Base-by-base conservation (phyloP, 164 flowering plant species). In the Magnolia changhungtana region DNA sequence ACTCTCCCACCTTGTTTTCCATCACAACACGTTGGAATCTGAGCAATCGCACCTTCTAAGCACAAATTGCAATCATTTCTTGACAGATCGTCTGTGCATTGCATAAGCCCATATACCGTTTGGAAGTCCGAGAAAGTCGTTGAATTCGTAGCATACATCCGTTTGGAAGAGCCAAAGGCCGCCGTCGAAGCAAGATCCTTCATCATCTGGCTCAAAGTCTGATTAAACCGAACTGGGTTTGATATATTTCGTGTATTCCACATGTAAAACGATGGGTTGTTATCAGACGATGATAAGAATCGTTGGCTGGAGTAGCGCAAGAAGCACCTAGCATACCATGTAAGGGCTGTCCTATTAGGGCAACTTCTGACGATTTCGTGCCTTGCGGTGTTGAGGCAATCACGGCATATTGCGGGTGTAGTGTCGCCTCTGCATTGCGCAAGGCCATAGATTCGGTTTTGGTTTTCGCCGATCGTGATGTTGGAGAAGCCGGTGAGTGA, bases 61-160 rank as follows among this genome's bases (percentile, higher is more conserved):
- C 89, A 86, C 7, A 2, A 18, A n/a, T 37, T 16, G 63, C 87
- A 86, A 16, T 76, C 79, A 37, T 11, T 59, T 8, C 72, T n/a
- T 51, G 81, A 71, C 61, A 86, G 71, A 66, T 84, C 83, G 31
- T 21, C 24, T 2, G 78, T 77, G 76, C 92, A 89, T 77, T 89
- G 90, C 45, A 78, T 87, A 45, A 87, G 77, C 18, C 85, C 86
- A 79, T 81, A 84, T 29, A 86, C 11, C 0, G 65, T 78, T 0
- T 69, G 77, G 16, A 2, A 18, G 3, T 50, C 31, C 0, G 63
- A 27, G 7, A 67, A 78, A 4, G 64, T 19, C 0, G 18, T 29
- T 31, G 77, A 66, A 19, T 79, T 81, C 3, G 80, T 80, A 0
- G 85, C 85, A 75, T 72, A 86, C 76, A 73, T n/a, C 14, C 74